phyloP scores from a whole-genome alignment of 2,329 filamentous ascomycete genomes.

The Pestalotiopsis sp. region DNA sequence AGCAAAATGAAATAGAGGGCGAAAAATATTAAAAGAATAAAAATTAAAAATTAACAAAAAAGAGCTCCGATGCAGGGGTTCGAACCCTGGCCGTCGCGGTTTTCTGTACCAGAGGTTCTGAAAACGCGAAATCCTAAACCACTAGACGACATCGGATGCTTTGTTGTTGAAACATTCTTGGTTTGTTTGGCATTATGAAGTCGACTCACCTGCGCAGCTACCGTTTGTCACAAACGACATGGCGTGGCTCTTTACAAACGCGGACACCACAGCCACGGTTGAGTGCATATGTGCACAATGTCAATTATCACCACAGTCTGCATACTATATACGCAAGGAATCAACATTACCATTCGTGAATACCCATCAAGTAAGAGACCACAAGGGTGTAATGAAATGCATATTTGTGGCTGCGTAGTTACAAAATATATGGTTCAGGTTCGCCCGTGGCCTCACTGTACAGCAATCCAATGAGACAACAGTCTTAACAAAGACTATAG shows the following conservation, averaged over 20 bases:
- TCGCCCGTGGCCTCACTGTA: no score
- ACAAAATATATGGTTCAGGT: no score
- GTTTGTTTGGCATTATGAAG: not conserved
- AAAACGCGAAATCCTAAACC: slow-evolving; percentile 6
- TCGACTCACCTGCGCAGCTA: not conserved
- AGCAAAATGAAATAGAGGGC: not conserved
- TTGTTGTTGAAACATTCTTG: not conserved
- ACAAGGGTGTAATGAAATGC: no score
- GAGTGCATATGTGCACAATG: no score
- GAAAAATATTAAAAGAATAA: not conserved
- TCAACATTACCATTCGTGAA: no score
- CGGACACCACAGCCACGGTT: no score
- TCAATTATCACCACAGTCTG: no score
- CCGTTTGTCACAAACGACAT: not conserved
- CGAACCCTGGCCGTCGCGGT: slow-evolving; percentile 1
- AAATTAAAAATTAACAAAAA: not conserved
- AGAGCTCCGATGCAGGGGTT: not conserved
- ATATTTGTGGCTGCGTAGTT: no score
- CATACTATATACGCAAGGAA: no score
- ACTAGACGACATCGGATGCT: slow-evolving; percentile 2
- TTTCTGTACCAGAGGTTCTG: not conserved
- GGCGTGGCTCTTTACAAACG: not conserved
- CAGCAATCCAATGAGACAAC: no score
- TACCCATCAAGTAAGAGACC: no score
- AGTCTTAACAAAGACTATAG: no score